Conservation (phyloP, 192 early-diverging fungal species). For the Backusella australiensis region DNA sequence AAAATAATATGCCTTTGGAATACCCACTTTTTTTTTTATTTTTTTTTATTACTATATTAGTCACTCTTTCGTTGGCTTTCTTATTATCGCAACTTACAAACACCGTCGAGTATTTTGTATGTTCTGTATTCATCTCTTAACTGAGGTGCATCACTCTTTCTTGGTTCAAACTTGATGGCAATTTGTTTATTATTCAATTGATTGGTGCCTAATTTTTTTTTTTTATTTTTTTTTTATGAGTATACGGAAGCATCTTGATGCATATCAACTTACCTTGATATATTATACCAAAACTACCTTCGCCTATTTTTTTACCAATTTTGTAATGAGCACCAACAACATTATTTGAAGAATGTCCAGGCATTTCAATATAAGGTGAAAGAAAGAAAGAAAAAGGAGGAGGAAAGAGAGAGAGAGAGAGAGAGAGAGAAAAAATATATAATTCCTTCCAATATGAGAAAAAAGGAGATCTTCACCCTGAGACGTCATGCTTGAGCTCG, state of each 20-base stretch:
- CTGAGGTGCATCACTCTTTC: conserved; percentile 95
- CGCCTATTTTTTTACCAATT: conserved; percentile 94
- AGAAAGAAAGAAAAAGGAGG: too few species aligned
- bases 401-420: too few species aligned
- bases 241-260: too few species aligned
- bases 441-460: too few species aligned
- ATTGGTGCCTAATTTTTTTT: conserved; percentile 61
- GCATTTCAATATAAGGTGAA: neutral
- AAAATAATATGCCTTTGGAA: conserved; percentile 94
- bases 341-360: conserved; percentile 38
- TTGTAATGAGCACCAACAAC: conserved; percentile 95
- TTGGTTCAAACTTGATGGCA: conserved; percentile 96
- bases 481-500: too few species aligned
- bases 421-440: too few species aligned
- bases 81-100: conserved; percentile 34
- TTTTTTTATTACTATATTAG: too few species aligned
- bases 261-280: conserved; percentile 77
- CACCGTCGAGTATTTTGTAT: conserved; percentile 86
- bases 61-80: neutral
- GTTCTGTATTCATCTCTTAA: conserved; percentile 93
- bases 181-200: conserved; percentile 83
- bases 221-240: neutral
- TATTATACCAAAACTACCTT: conserved; percentile 98
- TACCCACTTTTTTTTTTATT: conserved; percentile 65
- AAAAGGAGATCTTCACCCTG: too few species aligned